These are phyloP conservation scores for Silybum marianum DNA, from an alignment of 129 eudicot genomes.

Conservation along the genomic window DNA sequence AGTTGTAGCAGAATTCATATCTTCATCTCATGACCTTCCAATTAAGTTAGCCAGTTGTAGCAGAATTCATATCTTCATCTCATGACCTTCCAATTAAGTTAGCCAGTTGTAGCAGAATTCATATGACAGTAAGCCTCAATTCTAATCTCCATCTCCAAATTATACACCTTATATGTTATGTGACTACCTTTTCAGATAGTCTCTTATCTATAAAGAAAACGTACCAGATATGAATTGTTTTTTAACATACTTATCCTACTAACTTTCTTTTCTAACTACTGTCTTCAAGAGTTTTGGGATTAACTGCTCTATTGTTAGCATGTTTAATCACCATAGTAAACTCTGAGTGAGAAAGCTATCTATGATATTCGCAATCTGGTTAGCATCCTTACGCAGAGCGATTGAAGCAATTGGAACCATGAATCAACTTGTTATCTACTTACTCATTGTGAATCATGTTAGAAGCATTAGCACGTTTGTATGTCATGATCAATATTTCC, in stretches of 20 bases:
- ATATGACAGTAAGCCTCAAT: neutral
- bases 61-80: neutral
- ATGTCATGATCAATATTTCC: neutral
- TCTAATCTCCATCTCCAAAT: neutral
- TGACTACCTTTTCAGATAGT: neutral
- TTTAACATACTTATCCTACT: neutral
- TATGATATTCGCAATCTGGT: neutral
- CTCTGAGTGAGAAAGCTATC: neutral
- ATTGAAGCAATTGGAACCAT: neutral
- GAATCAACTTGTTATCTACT: neutral
- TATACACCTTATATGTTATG: neutral
- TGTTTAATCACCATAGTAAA: neutral
- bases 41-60: neutral
- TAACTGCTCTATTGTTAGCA: neutral
- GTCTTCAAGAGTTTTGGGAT: neutral
- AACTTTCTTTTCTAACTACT: neutral
- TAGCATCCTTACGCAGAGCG: neutral
- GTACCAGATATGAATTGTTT: neutral
- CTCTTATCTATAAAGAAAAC: neutral
- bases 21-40: neutral
- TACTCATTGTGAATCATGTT: neutral
- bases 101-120: neutral
- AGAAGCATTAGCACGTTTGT: neutral
- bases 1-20: neutral
- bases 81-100: neutral